Base-by-base conservation (phyloP, 768 basidiomycete species). In the Boletus barrowsii region DNA sequence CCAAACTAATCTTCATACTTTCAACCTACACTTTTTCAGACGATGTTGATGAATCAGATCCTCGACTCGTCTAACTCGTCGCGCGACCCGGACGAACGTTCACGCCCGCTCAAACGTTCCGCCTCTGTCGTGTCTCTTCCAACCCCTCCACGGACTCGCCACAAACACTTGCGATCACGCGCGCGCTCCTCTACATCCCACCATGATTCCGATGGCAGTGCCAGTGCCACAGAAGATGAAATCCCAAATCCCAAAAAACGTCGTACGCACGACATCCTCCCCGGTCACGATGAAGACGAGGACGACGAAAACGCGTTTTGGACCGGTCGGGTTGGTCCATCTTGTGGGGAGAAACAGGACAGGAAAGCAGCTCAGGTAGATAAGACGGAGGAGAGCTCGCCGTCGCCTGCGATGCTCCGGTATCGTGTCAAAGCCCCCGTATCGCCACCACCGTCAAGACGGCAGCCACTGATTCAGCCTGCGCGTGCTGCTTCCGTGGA, bases 371-470 rank as follows among this genome's bases (percentile, higher is more conserved):
- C 42, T 8, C 42, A 39, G 24, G 49, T 36, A 9, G 61, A 61
- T 24, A 32, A 62, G 55, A 53, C 53, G 20, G 42, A 54, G 30
- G 54, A 56, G 11, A 33, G 40, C 7, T 71, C 68, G 4, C 68
- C 68, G 74, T 54, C 81, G 67, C 66, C 74, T 64, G 54, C 75
- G 63, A 20, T 71, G 71, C 64, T 68, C 64, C 56, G 41, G 4
- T 65, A 59, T 60, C 67, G 69, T 22, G 67, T 63, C 49, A 71
- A 72, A 53, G 76, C 77, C 40, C 79, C 82, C 1, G 78, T 84
- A 18, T 87, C 85, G 0, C 87, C 87, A 2, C 86, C 87, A 5
- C 85, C 84, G 1, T 88, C 86, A 3, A 74, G 83, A 59, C 75
- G 83, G 15, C 78, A 77, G 55, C 65, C 70, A 7, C 57, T 60